phyloP scores from a whole-genome alignment of 495 filamentous ascomycete species.

The Penicillium antarcticum region DNA sequence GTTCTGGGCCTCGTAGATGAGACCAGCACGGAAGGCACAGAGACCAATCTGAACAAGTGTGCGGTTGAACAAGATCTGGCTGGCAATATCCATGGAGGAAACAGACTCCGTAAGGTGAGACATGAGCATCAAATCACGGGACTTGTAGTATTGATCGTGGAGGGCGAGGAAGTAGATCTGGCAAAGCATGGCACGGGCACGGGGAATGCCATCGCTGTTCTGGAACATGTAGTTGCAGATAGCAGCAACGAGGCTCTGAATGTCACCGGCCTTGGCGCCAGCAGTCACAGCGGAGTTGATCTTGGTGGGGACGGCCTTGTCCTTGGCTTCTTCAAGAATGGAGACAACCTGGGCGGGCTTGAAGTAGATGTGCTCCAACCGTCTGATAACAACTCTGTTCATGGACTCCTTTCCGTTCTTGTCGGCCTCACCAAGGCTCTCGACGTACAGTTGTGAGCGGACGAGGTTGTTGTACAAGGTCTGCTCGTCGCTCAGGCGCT shows the following conservation, averaged over 20 bases:
- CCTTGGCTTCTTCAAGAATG: constrained; percentile 86
- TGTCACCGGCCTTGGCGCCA: constrained; percentile 58
- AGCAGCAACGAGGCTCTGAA: constrained; percentile 71
- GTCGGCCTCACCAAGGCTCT: constrained; percentile 66
- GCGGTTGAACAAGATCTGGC: constrained; percentile 98
- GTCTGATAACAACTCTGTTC: constrained; percentile 89
- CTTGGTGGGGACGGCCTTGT: constrained; percentile 71
- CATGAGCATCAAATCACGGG: constrained; percentile 99
- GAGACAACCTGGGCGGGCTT: constrained; percentile 93
- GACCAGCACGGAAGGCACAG: constrained; percentile 93
- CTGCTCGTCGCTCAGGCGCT: constrained; percentile 85
- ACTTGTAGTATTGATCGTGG: constrained; percentile 95
- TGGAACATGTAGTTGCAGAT: constrained; percentile 94
- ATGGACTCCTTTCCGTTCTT: constrained; percentile 77
- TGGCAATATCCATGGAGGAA: constrained; percentile 88
- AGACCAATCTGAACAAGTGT: constrained; percentile 97
- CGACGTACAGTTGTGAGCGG: constrained; percentile 80
- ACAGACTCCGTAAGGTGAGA: constrained; percentile 98
- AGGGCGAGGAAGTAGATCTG: constrained; percentile 97
- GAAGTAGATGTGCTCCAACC: constrained; percentile 97
- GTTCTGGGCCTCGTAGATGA: constrained; percentile 96
- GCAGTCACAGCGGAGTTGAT: constrained; percentile 81
- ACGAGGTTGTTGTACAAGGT: constrained; percentile 90
- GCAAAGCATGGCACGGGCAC: constrained; percentile 94
- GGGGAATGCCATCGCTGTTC: constrained; percentile 90